Evolutionary conservation across 2,329 filamentous ascomycete genomes (phyloP).

Genomic region (Verticillium klebahnii): DNA sequence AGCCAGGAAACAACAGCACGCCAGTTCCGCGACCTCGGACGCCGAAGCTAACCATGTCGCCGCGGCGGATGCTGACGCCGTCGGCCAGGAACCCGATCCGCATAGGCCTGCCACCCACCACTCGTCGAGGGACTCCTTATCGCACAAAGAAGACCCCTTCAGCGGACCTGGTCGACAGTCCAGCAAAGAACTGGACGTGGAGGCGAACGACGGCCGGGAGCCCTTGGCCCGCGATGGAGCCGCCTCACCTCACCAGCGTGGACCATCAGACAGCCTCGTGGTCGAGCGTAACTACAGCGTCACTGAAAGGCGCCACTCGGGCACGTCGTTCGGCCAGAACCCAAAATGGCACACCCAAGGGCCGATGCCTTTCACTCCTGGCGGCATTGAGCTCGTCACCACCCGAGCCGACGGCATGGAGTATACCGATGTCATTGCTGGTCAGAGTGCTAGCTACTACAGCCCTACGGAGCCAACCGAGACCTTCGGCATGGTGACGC

Average conservation of each 20-base stretch:
- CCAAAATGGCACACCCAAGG: slow-evolving; percentile 12
- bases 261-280: slow-evolving; percentile 4
- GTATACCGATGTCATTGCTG: slow-evolving; percentile 11
- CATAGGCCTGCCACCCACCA: slow-evolving; percentile 18
- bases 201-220: slow-evolving; percentile 4
- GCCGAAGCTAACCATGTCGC: slow-evolving; percentile 5
- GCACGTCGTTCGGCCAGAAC: slow-evolving; percentile 6
- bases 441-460: slow-evolving; percentile 34
- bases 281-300: slow-evolving; percentile 4
- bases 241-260: slow-evolving; percentile 5
- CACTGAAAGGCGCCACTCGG: slow-evolving; percentile 7
- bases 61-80: slow-evolving; percentile 5
- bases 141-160: slow-evolving; percentile 21
- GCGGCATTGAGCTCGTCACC: slow-evolving; percentile 9
- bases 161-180: slow-evolving; percentile 19
- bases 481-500: slow-evolving; percentile 33
- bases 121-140: slow-evolving; percentile 32
- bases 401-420: slow-evolving; percentile 14
- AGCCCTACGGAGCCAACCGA: slow-evolving; percentile 34
- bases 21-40: slow-evolving; percentile 7
- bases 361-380: slow-evolving; percentile 9
- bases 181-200: slow-evolving; percentile 15
- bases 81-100: slow-evolving; percentile 9
- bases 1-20: slow-evolving; percentile 17
- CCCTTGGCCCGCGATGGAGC: slow-evolving; percentile 1